phyloP scores from a whole-genome alignment of 306 rosid genomes.

The Quercus mongolica region DNA sequence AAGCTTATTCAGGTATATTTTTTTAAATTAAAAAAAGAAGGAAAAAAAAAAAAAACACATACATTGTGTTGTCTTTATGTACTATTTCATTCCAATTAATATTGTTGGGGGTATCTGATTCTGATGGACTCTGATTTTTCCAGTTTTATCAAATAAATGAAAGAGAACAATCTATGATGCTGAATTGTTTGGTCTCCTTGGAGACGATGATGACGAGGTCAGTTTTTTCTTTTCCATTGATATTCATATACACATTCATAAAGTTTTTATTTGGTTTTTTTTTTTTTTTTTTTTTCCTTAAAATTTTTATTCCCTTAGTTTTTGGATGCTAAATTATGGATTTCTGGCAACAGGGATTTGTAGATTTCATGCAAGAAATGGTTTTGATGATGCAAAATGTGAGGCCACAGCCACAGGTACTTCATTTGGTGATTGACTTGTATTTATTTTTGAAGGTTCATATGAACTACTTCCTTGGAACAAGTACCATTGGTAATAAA shows the following conservation, averaged over 20 bases:
- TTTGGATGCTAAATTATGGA: not conserved
- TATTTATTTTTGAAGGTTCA: too few relatives aligned
- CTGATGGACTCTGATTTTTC: too few relatives aligned
- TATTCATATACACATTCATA: too few relatives aligned
- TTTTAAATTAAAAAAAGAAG: not conserved
- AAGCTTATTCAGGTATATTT: conserved; percentile 47
- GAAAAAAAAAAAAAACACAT: too few relatives aligned
- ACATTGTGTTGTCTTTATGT: too few relatives aligned
- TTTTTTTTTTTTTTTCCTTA: too few relatives aligned
- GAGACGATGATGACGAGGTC: conserved; percentile 41
- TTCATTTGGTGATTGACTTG: too few relatives aligned
- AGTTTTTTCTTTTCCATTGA: not conserved
- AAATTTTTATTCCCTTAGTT: not conserved
- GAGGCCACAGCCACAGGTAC: not conserved
- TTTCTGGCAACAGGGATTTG: conserved; percentile 22
- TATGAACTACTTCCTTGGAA: too few relatives aligned
- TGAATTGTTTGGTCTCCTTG: conserved; percentile 36
- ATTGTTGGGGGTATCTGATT: too few relatives aligned
- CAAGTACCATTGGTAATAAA: too few relatives aligned
- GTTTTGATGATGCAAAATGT: conserved; percentile 22
- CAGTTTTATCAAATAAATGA: conserved; percentile 41
- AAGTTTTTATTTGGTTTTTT: not conserved
- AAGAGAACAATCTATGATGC: conserved; percentile 42
- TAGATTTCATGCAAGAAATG: conserved; percentile 51
- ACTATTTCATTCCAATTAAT: not conserved